Base-by-base conservation (phyloP, 129 eudicot genomes). In the Artemisia tridentata region DNA sequence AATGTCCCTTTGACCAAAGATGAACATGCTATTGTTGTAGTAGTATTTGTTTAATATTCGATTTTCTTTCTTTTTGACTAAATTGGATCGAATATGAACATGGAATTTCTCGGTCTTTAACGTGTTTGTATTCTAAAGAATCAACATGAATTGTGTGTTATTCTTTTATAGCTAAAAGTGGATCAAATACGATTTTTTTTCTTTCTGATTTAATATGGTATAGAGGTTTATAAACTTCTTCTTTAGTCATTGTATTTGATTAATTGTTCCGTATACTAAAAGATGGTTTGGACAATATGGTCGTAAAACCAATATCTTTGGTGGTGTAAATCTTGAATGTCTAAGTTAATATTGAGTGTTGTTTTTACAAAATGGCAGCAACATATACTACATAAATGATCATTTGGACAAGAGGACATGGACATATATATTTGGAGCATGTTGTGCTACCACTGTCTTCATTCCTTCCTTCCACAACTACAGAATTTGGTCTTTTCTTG, bases 391-490 rank as follows among this genome's bases (percentile, higher is more conserved):
- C 86, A 85, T 93, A 61, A 93, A 93, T 75, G 96, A 93, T 23
- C 86, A 84, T 54, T 53, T 93, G 87, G 98, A 93, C 84, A 93
- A 93, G 85, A 88, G 98, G 81, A 93, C 98, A 82, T 93, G 98
- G 98, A 93, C 98, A 7, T 93, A 93, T 67, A 93, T 93, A 82
- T 93, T 93, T 66, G 98, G 98, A 75, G 98, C 98, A 51, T 93
- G 98, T 72, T 93, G 98, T 72, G 98, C 98, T 4, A 92, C 98
- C 2, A 89, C 98, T 1, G 98, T 92, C 49, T 92, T 92, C 86
- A 87, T 92, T 61, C 98, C 98, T 18, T 93, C 98, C 8, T 93
- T 93, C 73, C 98, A 93, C 76, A 93, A 93, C 88, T 93, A 93
- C 70, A 72, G 98, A 67, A 87, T 93, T 55, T 93, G 98, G 98